phyloP scores from a whole-genome alignment of 2,329 filamentous ascomycete species.

The Dothidotthia symphoricarpi region DNA sequence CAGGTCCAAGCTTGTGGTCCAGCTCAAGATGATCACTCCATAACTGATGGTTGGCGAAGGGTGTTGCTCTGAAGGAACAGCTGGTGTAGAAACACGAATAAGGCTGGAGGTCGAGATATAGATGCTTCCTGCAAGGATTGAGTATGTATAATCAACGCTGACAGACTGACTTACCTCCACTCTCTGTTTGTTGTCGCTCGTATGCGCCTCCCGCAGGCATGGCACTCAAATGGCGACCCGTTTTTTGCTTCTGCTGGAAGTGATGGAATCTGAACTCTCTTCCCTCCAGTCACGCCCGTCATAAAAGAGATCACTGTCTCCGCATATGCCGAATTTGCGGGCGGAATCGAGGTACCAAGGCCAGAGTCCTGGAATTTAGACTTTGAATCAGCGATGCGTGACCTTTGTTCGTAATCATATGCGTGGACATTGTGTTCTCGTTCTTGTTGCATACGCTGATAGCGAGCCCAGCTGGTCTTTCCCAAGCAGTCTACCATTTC shows the following conservation, averaged over 20 bases:
- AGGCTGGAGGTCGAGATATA: constrained; percentile 21
- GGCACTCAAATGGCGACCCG: constrained; percentile 20
- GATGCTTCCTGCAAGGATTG: constrained; percentile 16
- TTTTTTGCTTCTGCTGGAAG: constrained; percentile 17
- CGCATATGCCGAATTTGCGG: constrained; percentile 11
- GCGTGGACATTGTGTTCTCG: constrained; percentile 5
- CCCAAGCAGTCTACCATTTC: constrained; percentile 14
- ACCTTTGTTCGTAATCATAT: constrained; percentile 1
- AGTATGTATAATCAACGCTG: neutral
- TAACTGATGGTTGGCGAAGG: constrained; percentile 12
- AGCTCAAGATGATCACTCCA: constrained; percentile 21
- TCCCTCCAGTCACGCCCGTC: constrained; percentile 13
- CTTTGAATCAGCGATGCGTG: constrained; percentile 3
- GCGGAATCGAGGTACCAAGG: constrained; percentile 18
- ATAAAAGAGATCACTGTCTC: constrained; percentile 17
- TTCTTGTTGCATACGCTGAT: constrained; percentile 17
- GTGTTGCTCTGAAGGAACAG: constrained; percentile 11
- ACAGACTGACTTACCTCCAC: constrained; percentile 18
- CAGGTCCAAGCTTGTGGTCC: constrained; percentile 16
- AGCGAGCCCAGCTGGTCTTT: constrained; percentile 21
- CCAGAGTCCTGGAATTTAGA: constrained; percentile 26
- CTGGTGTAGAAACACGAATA: constrained; percentile 19
- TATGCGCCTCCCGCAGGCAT: constrained; percentile 16
- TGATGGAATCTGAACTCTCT: constrained; percentile 15
- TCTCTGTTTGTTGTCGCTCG: constrained; percentile 13